Evolutionary conservation across 2,329 filamentous ascomycete genomes (phyloP), one percentile per base, ranked within the genome.

Genomic region (Colletotrichum tabaci): DNA sequence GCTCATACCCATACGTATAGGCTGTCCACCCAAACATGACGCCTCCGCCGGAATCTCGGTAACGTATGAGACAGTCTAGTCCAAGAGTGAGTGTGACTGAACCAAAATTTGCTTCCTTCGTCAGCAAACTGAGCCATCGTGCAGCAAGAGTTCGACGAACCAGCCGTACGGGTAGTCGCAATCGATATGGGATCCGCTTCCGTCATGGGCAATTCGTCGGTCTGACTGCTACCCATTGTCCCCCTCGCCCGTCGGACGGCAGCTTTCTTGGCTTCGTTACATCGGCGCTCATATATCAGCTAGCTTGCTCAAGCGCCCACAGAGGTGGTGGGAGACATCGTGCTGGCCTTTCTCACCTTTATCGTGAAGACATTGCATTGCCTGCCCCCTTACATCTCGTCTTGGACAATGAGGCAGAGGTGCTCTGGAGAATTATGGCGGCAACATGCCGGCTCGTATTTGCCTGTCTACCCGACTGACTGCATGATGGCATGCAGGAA

Each of bases 401-500:
- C 40, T 23, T 10, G 30, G 8, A 44, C 61, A 65, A 30, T 7
- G 9, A 57, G 52, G 49, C 21, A 49, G 60, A 42, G 50, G 16
- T 12, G 46, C 21, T 26, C 26, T 38, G 35, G 21, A 13, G 15
- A 42, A 15, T 13, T 23, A 61, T 35, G 23, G 35, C 40, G 44
- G 49, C 67, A 61, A 40, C 26, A 57, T 23, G 42, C 49, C 26
- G 26, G 23, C 23, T 26, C 50, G 53, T 57, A 62, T 57, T 50
- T 50, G 42, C 40, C 63, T 67, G 66, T 53, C 65, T n/a, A 47
- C 65, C 65, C 65, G 53, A 61, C 47, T 16, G 23, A n/a, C 52
- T 64, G 65, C 66, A 72, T 64, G 38, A 58, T 23, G 21, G 12
- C 13, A 72, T 69, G 69, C 69, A 72, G 66, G 53, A 53, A 68